Percentiles rank a stretch among this genome's conserved stretches.
phyloP scores from a whole-genome alignment of 179 eudicot genomes.

The Nepenthes alata region DNA sequence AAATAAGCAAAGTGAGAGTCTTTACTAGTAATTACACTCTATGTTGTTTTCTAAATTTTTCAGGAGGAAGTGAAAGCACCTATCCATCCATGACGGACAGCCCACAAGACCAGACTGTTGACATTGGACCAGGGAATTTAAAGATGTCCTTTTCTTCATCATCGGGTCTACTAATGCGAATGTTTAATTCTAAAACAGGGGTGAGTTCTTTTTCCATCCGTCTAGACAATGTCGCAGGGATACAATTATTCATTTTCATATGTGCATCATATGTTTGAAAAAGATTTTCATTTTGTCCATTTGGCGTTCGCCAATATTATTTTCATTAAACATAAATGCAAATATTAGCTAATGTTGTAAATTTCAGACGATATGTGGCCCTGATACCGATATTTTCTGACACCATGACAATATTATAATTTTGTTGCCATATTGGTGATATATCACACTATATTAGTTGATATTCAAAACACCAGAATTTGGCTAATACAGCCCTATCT shows the following conservation, averaged over 20 bases:
- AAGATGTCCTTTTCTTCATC: slow-evolving; percentile 58
- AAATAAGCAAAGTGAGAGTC: background rate
- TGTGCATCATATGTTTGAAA: background rate
- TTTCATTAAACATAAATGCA: no score
- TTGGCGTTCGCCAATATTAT: no score
- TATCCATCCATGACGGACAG: slow-evolving; percentile 13
- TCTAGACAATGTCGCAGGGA: background rate
- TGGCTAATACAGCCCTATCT: no score
- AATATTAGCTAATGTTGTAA: no score
- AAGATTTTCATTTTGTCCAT: background rate
- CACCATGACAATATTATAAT: no score
- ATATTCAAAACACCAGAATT: no score
- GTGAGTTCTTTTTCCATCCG: slow-evolving; percentile 25
- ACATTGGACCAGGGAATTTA: slow-evolving; percentile 71
- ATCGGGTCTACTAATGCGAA: slow-evolving; percentile 52
- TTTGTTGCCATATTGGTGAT: no score
- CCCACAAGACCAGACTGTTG: slow-evolving; percentile 33
- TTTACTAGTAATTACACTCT: no score
- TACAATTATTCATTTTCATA: background rate
- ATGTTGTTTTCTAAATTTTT: slow-evolving; percentile 6
- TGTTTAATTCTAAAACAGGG: slow-evolving; percentile 43
- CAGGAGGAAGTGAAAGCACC: slow-evolving; percentile 26
- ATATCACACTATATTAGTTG: no score
- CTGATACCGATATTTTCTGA: no score
- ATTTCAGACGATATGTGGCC: no score